A percentile compares a stretch with the other conserved stretches of the same genome.
Evolutionary conservation across 2,329 filamentous ascomycete species (phyloP).

Genomic region (Penicillium oxalicum): DNA sequence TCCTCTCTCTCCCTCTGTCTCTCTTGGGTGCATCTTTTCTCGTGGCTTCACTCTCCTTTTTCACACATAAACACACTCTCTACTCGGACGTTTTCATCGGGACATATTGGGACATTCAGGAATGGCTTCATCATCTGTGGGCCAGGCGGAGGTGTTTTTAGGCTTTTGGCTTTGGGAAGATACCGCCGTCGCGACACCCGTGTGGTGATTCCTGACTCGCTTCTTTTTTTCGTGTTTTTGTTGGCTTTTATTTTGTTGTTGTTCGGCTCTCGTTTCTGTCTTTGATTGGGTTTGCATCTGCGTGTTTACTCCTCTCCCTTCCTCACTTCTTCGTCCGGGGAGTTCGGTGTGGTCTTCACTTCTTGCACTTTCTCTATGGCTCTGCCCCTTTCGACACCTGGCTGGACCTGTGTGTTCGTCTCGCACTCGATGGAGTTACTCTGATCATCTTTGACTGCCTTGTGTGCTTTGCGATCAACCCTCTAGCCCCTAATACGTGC

Average conservation of each 20-base stretch:
- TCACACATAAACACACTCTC: slow-evolving; percentile 22
- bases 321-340: slow-evolving; percentile 33
- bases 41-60: slow-evolving; percentile 16
- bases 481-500: slow-evolving; percentile 31
- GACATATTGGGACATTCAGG: slow-evolving; percentile 31
- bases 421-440: slow-evolving; percentile 37
- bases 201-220: slow-evolving; percentile 29
- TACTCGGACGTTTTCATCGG: slow-evolving; percentile 38
- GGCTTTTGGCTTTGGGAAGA: slow-evolving; percentile 22
- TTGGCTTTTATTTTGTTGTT: slow-evolving; percentile 16
- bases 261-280: slow-evolving; percentile 16
- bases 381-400: slow-evolving; percentile 37
- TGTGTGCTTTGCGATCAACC: slow-evolving; percentile 6
- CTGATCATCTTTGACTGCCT: slow-evolving; percentile 22
- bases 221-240: slow-evolving; percentile 14
- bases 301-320: slow-evolving; percentile 25
- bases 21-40: slow-evolving; percentile 21
- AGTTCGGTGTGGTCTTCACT: slow-evolving; percentile 42
- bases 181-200: slow-evolving; percentile 27
- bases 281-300: slow-evolving; percentile 12
- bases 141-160: slow-evolving; percentile 31
- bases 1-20: slow-evolving; percentile 19
- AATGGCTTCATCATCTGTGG: slow-evolving; percentile 30
- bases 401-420: slow-evolving; percentile 44
- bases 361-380: slow-evolving; percentile 22